Percentiles rank a stretch among this genome's conserved stretches.
Evolutionary conservation across 129 eudicot genomes (phyloP).

Genomic region (Centella asiatica): DNA sequence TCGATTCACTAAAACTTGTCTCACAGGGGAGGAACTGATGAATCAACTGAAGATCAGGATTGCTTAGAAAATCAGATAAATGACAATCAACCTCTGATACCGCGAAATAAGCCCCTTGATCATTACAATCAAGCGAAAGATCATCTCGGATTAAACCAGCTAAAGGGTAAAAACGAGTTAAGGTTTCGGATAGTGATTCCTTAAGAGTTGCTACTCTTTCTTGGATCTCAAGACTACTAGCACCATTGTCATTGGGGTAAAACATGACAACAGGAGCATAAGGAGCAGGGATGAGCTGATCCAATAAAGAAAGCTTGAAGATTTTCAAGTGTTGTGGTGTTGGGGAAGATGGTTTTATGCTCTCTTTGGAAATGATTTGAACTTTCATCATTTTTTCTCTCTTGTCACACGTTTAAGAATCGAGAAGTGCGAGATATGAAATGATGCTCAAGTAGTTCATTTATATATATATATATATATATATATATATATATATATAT

Average conservation of each 20-base stretch:
- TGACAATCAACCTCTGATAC: constrained; percentile 28
- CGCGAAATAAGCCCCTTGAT: constrained; percentile 45
- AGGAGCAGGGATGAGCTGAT: constrained; percentile 76
- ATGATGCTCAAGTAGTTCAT: not conserved
- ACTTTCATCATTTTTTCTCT: constrained; percentile 27
- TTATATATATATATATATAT: constrained; percentile 12
- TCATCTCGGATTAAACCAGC: constrained; percentile 54
- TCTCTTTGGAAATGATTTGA: constrained; percentile 38
- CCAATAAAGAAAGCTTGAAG: constrained; percentile 47
- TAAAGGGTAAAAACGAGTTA: constrained; percentile 57
- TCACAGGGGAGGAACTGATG: constrained; percentile 44
- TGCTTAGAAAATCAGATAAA: constrained; percentile 30
- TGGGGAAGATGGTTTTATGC: constrained; percentile 58
- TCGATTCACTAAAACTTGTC: constrained; percentile 18
- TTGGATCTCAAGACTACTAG: constrained; percentile 16
- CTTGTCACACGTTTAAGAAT: constrained; percentile 33
- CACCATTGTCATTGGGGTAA: constrained; percentile 32
- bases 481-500: constrained; percentile 16
- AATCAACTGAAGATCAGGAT: constrained; percentile 24
- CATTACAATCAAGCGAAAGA: constrained; percentile 51
- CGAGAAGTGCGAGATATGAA: constrained; percentile 25
- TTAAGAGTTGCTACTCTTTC: constrained; percentile 25
- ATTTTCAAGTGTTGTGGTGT: constrained; percentile 55
- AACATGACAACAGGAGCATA: constrained; percentile 62
- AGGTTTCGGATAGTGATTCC: constrained; percentile 42